Evolutionary conservation across 306 rosid species (phyloP), one percentile per base, ranked within the genome.

Genomic region (Aeschynomene evenia): DNA sequence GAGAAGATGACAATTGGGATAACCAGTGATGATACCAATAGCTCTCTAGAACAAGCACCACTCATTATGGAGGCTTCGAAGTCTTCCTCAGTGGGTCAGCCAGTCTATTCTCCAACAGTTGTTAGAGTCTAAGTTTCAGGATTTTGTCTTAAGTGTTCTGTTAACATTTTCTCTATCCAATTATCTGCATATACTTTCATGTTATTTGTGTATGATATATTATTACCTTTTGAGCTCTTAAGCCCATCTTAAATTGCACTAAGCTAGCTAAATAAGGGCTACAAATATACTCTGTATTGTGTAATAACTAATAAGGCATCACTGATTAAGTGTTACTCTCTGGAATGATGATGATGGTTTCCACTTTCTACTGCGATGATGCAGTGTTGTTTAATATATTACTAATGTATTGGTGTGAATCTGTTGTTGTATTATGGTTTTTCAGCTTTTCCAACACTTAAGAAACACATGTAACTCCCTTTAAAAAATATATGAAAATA

Each of bases 21-120:
- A 83, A 75, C 40, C 58, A 91, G 83, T 66, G 97, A 95, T 67
- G 99, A 95, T 64, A 90, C 92, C 26, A 87, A 89, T 56, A 95
- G 99, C 84, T 81, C 90, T 85, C 89, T 91, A 81, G 97, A 95
- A 36, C 88, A 95, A 70, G 85, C 91, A 61, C 91, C 92, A 21
- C 76, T 84, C 20, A 57, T 74, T 61, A 86, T 82, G 77, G 97
- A 88, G 81, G 84, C 82, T 29, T 91, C 99, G 0, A 95, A 95
- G 76, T 95, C 99, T 21, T 95, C 97, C 16, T 88, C 99, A 23
- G 96, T 95, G 67, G 89, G 96, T 61, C 92, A 91, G 79, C 95
- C 95, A 9, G 96, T 87, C 74, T 88, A 85, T 76, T 87, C 99
- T 70, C 92, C 96, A 11, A 85, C 92, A 0, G 89, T 70, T 40